phyloP scores from a whole-genome alignment of 106 monocot genomes.

The Chionographis japonica region DNA sequence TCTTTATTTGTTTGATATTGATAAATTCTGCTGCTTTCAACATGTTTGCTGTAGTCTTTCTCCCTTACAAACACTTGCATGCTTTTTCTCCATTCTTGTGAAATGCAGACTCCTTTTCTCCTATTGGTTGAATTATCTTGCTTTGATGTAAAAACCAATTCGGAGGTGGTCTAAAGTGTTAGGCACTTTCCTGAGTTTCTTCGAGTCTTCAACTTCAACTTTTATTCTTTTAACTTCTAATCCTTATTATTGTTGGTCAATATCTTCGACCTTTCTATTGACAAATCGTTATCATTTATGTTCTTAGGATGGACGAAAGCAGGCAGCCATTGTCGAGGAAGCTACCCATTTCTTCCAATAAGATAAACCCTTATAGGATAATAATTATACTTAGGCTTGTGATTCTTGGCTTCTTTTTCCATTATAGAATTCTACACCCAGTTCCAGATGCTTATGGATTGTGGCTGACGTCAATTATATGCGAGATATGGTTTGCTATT shows the following conservation, averaged over 20 bases:
- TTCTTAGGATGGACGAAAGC: slow-evolving; percentile 54
- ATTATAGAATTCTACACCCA: slow-evolving; percentile 66
- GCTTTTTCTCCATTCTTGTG: too few relatives aligned
- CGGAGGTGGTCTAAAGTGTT: too few relatives aligned
- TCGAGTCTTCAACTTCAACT: background rate
- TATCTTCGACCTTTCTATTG: background rate
- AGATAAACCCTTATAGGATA: slow-evolving; percentile 77
- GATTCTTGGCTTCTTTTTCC: slow-evolving; percentile 77
- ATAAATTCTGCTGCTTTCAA: too few relatives aligned
- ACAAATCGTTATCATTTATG: background rate
- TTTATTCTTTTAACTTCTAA: background rate
- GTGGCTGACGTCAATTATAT: slow-evolving; percentile 81
- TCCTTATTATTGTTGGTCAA: background rate
- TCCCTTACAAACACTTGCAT: too few relatives aligned
- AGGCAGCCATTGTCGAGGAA: slow-evolving; percentile 75
- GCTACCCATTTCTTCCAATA: slow-evolving; percentile 61
- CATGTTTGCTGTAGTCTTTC: too few relatives aligned
- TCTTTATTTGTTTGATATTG: too few relatives aligned
- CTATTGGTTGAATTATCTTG: too few relatives aligned
- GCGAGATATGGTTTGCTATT: slow-evolving; percentile 86
- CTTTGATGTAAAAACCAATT: too few relatives aligned
- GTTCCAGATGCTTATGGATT: slow-evolving; percentile 67
- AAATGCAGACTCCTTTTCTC: too few relatives aligned
- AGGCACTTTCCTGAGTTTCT: background rate
- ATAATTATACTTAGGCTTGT: slow-evolving; percentile 72